Evolutionary conservation across 257 asterid species (phyloP).

Genomic region (Nicotiana tomentosiformis): DNA sequence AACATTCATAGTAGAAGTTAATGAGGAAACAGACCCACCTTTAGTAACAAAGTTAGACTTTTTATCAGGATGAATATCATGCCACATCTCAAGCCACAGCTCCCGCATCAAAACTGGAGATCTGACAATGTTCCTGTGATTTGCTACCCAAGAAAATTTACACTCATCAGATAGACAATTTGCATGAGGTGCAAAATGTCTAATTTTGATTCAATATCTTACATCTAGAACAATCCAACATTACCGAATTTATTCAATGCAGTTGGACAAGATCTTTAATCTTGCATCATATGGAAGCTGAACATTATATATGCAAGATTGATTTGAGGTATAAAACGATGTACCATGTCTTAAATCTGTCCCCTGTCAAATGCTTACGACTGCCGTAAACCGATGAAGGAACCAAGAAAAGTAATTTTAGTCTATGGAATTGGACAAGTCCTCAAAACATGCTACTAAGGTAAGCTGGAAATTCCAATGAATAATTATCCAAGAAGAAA

Average conservation of each 20-base stretch:
- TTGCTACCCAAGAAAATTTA: constrained; percentile 53
- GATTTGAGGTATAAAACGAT: not conserved
- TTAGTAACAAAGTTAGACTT: constrained; percentile 74
- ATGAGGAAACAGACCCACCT: constrained; percentile 36
- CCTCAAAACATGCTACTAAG: not conserved
- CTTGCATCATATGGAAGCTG: not conserved
- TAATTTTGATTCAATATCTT: not conserved
- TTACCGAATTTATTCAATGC: not conserved
- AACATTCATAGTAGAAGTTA: not conserved
- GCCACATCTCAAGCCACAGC: constrained; percentile 99
- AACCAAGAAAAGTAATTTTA: not conserved
- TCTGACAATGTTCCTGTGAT: constrained; percentile 92
- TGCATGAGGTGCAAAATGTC: not conserved
- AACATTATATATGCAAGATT: not conserved
- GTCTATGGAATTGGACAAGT: not conserved
- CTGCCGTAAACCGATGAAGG: not conserved
- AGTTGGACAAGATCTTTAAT: not conserved
- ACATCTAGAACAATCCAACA: not conserved
- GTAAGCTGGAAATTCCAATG: not conserved
- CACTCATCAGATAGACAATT: not conserved
- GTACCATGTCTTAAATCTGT: not conserved
- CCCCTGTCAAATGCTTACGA: not conserved
- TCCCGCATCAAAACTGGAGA: constrained; percentile 90
- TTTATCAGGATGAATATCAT: constrained; percentile 88
- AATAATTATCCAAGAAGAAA: not conserved